These are phyloP conservation scores for Globisporangium apiculatum DNA, from an alignment of 352 stramenopile genomes.

Conservation along the genomic window DNA sequence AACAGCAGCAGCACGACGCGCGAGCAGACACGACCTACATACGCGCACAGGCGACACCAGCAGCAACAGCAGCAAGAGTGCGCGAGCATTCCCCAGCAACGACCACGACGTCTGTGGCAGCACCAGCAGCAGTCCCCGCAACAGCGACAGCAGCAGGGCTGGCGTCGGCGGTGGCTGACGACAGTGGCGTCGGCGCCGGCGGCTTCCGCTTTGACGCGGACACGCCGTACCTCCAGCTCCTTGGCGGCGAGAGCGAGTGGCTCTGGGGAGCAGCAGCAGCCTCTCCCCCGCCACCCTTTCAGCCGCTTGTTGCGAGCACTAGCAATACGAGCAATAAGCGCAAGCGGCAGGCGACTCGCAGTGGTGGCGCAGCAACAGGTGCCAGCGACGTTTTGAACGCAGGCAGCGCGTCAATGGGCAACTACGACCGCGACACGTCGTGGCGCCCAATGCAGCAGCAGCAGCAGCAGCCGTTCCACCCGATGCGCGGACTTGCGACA, in stretches of 20 bases:
- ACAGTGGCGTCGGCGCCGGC: slow-evolving; percentile 4
- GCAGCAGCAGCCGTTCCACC: slow-evolving; percentile 15
- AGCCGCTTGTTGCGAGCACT: neutral
- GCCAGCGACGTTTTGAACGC: neutral
- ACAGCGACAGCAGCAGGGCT: slow-evolving; percentile 14
- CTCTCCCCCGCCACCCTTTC: neutral
- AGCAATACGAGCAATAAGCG: slow-evolving; percentile 1
- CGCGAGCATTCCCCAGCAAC: neutral
- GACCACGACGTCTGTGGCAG: slow-evolving; percentile 32
- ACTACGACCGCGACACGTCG: slow-evolving; percentile 47
- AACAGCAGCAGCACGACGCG: no score
- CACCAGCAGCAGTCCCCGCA: slow-evolving; percentile 7
- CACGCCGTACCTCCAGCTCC: slow-evolving; percentile 8
- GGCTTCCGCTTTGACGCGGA: slow-evolving; percentile 16
- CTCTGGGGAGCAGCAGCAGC: slow-evolving; percentile 18
- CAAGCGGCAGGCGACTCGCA: neutral
- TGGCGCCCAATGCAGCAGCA: slow-evolving; percentile 36
- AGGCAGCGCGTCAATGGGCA: slow-evolving; percentile 27
- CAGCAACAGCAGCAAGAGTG: neutral
- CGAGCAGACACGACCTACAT: no score
- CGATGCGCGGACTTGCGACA: slow-evolving; percentile 1
- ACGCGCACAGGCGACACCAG: neutral
- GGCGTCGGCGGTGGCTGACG: slow-evolving; percentile 9
- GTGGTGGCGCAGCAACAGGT: neutral
- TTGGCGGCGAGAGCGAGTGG: slow-evolving; percentile 13